phyloP scores from a whole-genome alignment of 2,329 filamentous ascomycete genomes.

The Colletotrichum sp. region DNA sequence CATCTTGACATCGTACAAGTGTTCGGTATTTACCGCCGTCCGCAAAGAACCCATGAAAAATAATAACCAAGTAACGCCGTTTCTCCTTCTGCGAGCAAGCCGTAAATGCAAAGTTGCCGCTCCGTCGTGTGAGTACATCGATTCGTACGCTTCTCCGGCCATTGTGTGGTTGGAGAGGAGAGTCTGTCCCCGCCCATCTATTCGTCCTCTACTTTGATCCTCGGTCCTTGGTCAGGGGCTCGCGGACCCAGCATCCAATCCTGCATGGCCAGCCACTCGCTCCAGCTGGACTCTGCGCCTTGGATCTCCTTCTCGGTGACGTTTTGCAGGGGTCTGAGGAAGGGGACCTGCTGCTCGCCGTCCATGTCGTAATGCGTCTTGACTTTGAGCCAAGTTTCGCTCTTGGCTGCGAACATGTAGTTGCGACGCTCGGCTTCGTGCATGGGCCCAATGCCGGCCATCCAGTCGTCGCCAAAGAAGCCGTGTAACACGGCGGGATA shows the following conservation, averaged over 20 bases:
- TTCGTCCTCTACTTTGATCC: conserved; percentile 16
- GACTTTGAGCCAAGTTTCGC: conserved; percentile 85
- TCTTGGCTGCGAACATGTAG: conserved; percentile 94
- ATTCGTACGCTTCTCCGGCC: not conserved
- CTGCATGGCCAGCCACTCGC: conserved; percentile 94
- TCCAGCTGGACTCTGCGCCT: conserved; percentile 84
- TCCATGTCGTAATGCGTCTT: conserved; percentile 91
- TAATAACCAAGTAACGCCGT: not conserved
- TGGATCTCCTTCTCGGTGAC: conserved; percentile 82
- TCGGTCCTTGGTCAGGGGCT: conserved; percentile 51
- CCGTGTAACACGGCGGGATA: conserved; percentile 85
- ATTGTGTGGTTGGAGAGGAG: not conserved
- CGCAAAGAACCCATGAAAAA: not conserved
- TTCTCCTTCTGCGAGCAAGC: not conserved
- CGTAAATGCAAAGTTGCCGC: not conserved
- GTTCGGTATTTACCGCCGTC: not conserved
- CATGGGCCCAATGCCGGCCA: conserved; percentile 76
- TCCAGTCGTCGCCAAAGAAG: conserved; percentile 97
- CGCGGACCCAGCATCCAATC: conserved; percentile 97
- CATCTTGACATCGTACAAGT: conserved; percentile 14
- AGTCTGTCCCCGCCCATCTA: not conserved
- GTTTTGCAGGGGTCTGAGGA: conserved; percentile 81
- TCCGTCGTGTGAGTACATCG: not conserved
- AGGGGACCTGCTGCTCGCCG: conserved; percentile 83
- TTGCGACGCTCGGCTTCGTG: conserved; percentile 92